phyloP scores from a whole-genome alignment of 306 rosid genomes.

The Inga oerstediana region DNA sequence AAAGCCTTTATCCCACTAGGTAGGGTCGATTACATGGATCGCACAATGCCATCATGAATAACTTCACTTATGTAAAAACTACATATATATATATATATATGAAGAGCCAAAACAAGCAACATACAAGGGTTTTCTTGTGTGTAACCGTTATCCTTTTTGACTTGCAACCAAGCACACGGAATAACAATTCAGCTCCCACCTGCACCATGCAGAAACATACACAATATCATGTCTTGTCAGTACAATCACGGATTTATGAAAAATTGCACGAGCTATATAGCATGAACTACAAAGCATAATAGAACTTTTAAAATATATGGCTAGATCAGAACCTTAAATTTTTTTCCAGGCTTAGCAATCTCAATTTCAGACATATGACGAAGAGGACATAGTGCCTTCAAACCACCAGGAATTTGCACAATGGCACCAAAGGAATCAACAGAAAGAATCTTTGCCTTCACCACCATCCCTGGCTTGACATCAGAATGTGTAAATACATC shows the following conservation, averaged over 20 bases:
- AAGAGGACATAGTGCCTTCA: slow-evolving; percentile 95
- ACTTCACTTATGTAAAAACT: slow-evolving; percentile 5
- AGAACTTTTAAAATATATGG: background rate
- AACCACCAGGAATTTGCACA: slow-evolving; percentile 95
- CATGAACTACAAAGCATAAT: background rate
- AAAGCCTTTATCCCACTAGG: too few relatives aligned
- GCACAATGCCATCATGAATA: background rate
- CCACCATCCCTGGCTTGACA: slow-evolving; percentile 91
- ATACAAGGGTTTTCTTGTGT: slow-evolving; percentile 92
- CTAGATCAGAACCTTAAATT: slow-evolving; percentile 67
- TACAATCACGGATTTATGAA: slow-evolving; percentile 25
- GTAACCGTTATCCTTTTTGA: slow-evolving; percentile 95
- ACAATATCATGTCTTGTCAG: slow-evolving; percentile 25
- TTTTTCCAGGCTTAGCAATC: slow-evolving; percentile 85
- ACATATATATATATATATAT: background rate
- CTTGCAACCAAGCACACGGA: slow-evolving; percentile 95
- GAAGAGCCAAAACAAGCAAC: slow-evolving; percentile 33
- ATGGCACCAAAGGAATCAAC: slow-evolving; percentile 92
- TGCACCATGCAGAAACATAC: slow-evolving; percentile 47
- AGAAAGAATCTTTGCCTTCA: slow-evolving; percentile 74
- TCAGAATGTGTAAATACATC: slow-evolving; percentile 87
- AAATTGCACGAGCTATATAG: slow-evolving; percentile 5
- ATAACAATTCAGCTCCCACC: slow-evolving; percentile 88
- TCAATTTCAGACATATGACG: slow-evolving; percentile 97
- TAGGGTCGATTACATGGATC: too few relatives aligned